Base-by-base conservation (phyloP, 805 yeast genomes). In the Lipomyces anomalus region DNA sequence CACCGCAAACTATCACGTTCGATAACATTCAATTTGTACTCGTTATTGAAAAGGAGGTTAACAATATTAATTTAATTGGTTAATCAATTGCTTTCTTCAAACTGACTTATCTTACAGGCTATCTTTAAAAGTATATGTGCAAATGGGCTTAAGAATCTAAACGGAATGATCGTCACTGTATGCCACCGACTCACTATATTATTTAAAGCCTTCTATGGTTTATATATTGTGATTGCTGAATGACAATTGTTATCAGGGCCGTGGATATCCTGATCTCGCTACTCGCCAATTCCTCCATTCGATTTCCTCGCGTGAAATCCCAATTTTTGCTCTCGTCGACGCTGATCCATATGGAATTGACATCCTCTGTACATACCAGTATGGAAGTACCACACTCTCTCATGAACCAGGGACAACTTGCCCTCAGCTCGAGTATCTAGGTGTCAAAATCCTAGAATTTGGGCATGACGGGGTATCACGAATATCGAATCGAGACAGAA, bases 341-440 rank as follows among this genome's bases (percentile, higher is more conserved):
- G 72, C 82, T 13, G 88, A 82, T 53, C 74, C 82, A 2, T 77
- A 77, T 58, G 88, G 88, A 0, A 57, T 79, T 6, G 68, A 69
- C 52, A 81, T 81, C 28, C 63, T 70, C 46, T 44, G 71, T 57
- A 61, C 59, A 4, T 69, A 68, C 48, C 56, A 60, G 54, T 35
- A 40, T 42, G 58, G 68, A 13, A 39, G 48, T 38, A 24, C 28
- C 22, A 36, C 47, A 13, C 37, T 43, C 30, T 43, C 50, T 21
- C 46, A 48, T 38, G 52, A 46, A 20, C n/a, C 36, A 16, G 22
- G 46, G 9, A 56, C 50, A 20, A 33, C 40, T 6, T 38, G 46
- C 3, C 47, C 50, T 13, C 16, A 30, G 1, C 23, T 68, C 16
- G 36, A 39, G 13, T 70, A 58, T 50, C 59, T 68, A 4, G 82